Evolutionary conservation across 371 early-diverging fungal genomes (phyloP), one percentile per base, ranked within the genome.

Genomic region (Coemansia sp.): DNA sequence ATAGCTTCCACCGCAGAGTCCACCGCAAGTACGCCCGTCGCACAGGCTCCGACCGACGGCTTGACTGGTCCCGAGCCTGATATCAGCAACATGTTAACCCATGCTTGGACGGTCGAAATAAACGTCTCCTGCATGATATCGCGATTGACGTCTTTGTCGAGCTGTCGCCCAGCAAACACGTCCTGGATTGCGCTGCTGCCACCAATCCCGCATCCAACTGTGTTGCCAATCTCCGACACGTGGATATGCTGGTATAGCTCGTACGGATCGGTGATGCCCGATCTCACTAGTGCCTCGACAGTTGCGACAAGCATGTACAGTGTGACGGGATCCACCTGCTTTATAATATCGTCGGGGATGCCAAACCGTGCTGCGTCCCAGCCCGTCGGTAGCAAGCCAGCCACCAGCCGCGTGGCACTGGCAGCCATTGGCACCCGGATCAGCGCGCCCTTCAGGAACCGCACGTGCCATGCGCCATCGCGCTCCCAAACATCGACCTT

Each of bases 201-300:
- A 82, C 95, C 95, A 2, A 89, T 81, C 75, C 89, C 89, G 14
- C 87, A 88, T 66, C 96, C 97, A 52, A 90, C 84, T 11, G 88
- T 82, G 84, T 91, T 95, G 68, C 97, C 97, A 62, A 97, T 84
- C 78, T 94, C 94, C 48, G 94, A 90, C 36, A 95, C 94, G 79
- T 97, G 97, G 62, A 97, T 89, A 70, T 95, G 93, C 81, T 93
- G 86, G 87, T 91, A 97, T 82, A 95, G 92, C 81, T 97, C 97
- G 80, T 96, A 97, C 38, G 97, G 95, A 71, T 97, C 95, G 37
- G 95, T 94, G 51, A 97, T 90, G 82, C 97, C 97, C 54, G 92
- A 88, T 18, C 91, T 84, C 43, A 94, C 82, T 56, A 97, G 83
- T 31, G 97, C 94, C 80, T 97, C 97, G n/a, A 94, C 95, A 47